Percentiles rank a stretch among this genome's conserved stretches.
These are phyloP conservation scores for Lasiosphaeris hirsuta DNA, from an alignment of 495 filamentous ascomycete species.

Conservation along the genomic window DNA sequence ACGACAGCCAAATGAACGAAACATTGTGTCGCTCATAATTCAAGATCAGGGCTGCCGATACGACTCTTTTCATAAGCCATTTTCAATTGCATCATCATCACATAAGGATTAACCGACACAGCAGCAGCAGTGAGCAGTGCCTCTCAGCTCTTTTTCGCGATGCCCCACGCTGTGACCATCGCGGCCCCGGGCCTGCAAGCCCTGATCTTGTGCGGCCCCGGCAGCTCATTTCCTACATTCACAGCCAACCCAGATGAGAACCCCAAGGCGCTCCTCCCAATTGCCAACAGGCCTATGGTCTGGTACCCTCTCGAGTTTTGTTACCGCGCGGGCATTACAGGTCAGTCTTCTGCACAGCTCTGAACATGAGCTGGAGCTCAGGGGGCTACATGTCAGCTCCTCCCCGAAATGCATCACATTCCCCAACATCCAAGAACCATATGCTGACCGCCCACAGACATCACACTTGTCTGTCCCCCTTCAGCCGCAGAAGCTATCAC, in stretches of 20 bases:
- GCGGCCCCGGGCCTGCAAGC: slow-evolving; percentile 84
- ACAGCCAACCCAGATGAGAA: slow-evolving; percentile 84
- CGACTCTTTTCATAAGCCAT: too few species aligned
- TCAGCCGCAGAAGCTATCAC: slow-evolving; percentile 67
- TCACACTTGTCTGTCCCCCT: slow-evolving; percentile 78
- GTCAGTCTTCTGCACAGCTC: slow-evolving; percentile 41
- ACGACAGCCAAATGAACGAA: too few species aligned
- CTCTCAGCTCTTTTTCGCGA: slow-evolving; percentile 24
- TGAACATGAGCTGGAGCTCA: neutral
- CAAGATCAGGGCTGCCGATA: too few species aligned
- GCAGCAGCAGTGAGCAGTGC: too few species aligned
- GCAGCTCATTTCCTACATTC: slow-evolving; percentile 86
- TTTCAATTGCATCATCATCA: too few species aligned
- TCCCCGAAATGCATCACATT: slow-evolving; percentile 5
- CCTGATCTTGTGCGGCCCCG: slow-evolving; percentile 87
- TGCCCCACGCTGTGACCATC: slow-evolving; percentile 69
- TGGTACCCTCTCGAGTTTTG: slow-evolving; percentile 93
- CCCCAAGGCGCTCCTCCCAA: slow-evolving; percentile 85
- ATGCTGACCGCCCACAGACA: slow-evolving; percentile 51
- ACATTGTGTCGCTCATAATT: too few species aligned
- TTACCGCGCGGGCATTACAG: slow-evolving; percentile 76
- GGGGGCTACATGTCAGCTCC: neutral
- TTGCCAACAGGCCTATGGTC: slow-evolving; percentile 94
- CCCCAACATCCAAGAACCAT: neutral
- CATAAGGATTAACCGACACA: too few species aligned